Percentiles rank a stretch among this genome's conserved stretches.
Conservation (phyloP, 108 stramenopile genomes). For the Pseudonitzschia multistriata region DNA sequence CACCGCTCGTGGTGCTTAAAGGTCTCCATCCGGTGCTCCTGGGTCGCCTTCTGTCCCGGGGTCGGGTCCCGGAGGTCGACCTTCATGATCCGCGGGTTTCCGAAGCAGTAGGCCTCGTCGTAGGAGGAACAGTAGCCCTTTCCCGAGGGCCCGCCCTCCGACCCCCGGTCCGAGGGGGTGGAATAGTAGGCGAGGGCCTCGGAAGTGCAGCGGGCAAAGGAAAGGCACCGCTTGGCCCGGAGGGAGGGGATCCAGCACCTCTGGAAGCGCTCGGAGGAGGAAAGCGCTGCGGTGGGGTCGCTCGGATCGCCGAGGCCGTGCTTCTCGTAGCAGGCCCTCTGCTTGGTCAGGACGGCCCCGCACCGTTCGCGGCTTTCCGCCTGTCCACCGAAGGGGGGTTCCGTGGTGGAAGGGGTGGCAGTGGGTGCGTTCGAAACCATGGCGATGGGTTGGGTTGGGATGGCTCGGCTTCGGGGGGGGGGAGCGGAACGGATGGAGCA, state of each 20-base stretch:
- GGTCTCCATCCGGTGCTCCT: conserved; percentile 2
- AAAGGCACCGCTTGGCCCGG: conserved; percentile 23
- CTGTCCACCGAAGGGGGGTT: no score
- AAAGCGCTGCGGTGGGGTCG: no score
- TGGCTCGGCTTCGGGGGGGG: no score
- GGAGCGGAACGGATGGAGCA: no score
- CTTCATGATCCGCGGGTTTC: conserved; percentile 29
- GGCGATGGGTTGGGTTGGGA: no score
- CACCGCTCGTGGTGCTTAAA: conserved; percentile 32
- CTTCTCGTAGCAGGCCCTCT: no score
- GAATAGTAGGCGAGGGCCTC: conserved; percentile 25
- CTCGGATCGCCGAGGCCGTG: no score
- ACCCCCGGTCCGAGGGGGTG: conserved; percentile 2
- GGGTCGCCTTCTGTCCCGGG: not conserved
- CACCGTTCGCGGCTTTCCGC: no score
- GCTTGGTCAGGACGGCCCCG: no score
- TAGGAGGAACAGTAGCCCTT: conserved; percentile 23
- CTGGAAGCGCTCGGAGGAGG: not conserved
- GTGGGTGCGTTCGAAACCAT: no score
- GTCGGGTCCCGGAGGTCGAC: conserved; percentile 13
- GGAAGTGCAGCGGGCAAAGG: conserved; percentile 19
- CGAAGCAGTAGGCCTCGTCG: conserved; percentile 30
- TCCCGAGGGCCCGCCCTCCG: not conserved
- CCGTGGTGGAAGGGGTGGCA: no score
- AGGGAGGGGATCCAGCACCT: conserved; percentile 14